A percentile compares a stretch with the other conserved stretches of the same genome.
These are phyloP conservation scores for Peniophora sp. DNA, from an alignment of 1,284 basidiomycete species.

Conservation along the genomic window DNA sequence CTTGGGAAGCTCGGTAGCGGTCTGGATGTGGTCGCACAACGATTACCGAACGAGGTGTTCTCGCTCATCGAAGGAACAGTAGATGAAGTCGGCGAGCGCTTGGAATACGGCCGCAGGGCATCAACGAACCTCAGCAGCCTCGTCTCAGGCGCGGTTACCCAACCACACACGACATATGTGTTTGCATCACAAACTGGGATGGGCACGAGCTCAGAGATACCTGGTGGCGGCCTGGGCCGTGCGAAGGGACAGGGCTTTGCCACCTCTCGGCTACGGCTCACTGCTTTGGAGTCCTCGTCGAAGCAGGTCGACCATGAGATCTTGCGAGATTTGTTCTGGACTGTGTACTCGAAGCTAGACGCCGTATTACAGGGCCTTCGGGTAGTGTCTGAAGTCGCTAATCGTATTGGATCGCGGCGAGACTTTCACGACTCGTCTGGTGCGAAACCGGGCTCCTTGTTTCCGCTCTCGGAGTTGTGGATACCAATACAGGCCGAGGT, in stretches of 20 bases:
- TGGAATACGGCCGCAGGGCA: slow-evolving; percentile 59
- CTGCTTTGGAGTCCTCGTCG: slow-evolving; percentile 68
- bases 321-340: slow-evolving; percentile 95
- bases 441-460: slow-evolving; percentile 61
- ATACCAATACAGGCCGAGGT: slow-evolving; percentile 87
- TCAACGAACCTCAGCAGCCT: slow-evolving; percentile 27
- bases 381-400: slow-evolving; percentile 87
- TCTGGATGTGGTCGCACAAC: slow-evolving; percentile 80
- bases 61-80: slow-evolving; percentile 81
- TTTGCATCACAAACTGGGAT: slow-evolving; percentile 12
- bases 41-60: slow-evolving; percentile 82
- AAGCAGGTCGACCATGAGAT: slow-evolving; percentile 78
- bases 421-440: slow-evolving; percentile 83
- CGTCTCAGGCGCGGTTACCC: slow-evolving; percentile 3
- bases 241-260: slow-evolving; percentile 20
- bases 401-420: slow-evolving; percentile 80
- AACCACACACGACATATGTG: slow-evolving; percentile 10
- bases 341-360: slow-evolving; percentile 92
- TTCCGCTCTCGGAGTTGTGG: slow-evolving; percentile 90
- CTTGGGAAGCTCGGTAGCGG: slow-evolving; percentile 85
- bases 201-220: slow-evolving; percentile 14
- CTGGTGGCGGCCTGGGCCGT: slow-evolving; percentile 7
- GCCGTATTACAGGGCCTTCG: slow-evolving; percentile 93
- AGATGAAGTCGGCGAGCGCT: slow-evolving; percentile 86
- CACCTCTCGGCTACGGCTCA: slow-evolving; percentile 55